Evolutionary conservation across 2,329 filamentous ascomycete species (phyloP).

Genomic region (Hymenoscyphus linearis): DNA sequence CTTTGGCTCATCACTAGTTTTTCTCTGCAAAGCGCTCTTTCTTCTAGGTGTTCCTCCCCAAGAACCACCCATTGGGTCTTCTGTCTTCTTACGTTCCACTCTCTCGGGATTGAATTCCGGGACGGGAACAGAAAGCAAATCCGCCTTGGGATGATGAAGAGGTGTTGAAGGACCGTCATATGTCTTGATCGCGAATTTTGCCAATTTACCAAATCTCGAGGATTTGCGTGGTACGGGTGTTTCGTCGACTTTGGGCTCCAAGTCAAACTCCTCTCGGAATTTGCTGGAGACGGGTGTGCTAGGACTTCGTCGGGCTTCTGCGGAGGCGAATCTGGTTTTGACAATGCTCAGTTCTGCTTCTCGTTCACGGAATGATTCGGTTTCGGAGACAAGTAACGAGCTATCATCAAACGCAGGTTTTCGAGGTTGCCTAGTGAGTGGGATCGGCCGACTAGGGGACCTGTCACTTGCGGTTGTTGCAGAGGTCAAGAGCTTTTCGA

Average conservation of each 20-base stretch:
- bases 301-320: constrained; percentile 15
- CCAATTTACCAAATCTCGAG: constrained; percentile 18
- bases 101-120: constrained; percentile 13
- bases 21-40: background rate
- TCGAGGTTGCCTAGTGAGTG: constrained; percentile 11
- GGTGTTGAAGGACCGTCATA: constrained; percentile 18
- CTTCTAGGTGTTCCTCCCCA: constrained; percentile 3
- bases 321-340: constrained; percentile 22
- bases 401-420: constrained; percentile 20
- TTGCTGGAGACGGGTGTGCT: constrained; percentile 27
- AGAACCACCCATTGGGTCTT: background rate
- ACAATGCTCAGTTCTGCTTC: constrained; percentile 25
- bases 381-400: constrained; percentile 27
- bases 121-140: constrained; percentile 19
- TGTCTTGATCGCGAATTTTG: constrained; percentile 13
- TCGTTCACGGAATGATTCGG: constrained; percentile 24
- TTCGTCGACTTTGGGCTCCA: constrained; percentile 6
- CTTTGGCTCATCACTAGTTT: constrained; percentile 2
- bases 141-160: constrained; percentile 10
- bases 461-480: constrained; percentile 15
- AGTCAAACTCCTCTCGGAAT: constrained; percentile 29
- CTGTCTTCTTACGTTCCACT: background rate
- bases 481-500: background rate
- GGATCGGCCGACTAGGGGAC: constrained; percentile 13
- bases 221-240: constrained; percentile 8